Base-by-base conservation (phyloP, 164 flowering plant species). In the Tetracentron sinense region DNA sequence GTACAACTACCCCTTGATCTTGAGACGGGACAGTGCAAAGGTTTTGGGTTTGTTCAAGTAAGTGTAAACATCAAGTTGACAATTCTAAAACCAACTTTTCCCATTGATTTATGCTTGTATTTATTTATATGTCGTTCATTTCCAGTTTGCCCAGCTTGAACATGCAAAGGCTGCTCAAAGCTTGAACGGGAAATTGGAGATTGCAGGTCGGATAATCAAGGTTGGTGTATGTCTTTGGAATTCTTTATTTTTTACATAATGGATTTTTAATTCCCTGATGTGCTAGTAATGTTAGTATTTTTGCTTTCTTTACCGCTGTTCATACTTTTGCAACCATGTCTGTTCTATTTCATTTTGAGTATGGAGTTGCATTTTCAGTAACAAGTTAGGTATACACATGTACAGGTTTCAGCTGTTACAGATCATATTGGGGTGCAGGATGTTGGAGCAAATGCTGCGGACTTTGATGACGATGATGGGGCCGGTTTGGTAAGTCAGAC, bases 21-120 rank as follows among this genome's bases (percentile, higher is more conserved):
- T 48, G 98, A 93, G 75, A 84, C 97, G 22, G 96, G 98, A 38
- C 98, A 89, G 38, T 93, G 98, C 82, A 93, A 93, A 74, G 97
- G 98, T 56, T 90, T 85, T 77, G 97, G 97, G 35, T 93, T 93
- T 89, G 79, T 93, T 58, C 98, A 92, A 61, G 97, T 91, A 54
- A 59, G 90, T 82, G 3, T 59, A 48, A 25, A 27, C 42, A 52
- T 35, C 53, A 54, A 17, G 51, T 58, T 51, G 10, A 30, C 17
- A 1, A 48, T 15, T 38, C 38, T 22, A 7, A 47, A 28, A n/a
- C 0, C 42, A 22, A n/a, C 33, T n/a, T 56, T 31, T 33, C 46
- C n/a, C 17, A 55, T 67, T 58, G 19, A 14, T 58, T 26, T 2
- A 8, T 58, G 30, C 51, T 16, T 33, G 4, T 48, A 16, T 44